A percentile compares a stretch with the other conserved stretches of the same genome.
Evolutionary conservation across 768 basidiomycete species (phyloP).

Genomic region (Butyriboletus loyo): DNA sequence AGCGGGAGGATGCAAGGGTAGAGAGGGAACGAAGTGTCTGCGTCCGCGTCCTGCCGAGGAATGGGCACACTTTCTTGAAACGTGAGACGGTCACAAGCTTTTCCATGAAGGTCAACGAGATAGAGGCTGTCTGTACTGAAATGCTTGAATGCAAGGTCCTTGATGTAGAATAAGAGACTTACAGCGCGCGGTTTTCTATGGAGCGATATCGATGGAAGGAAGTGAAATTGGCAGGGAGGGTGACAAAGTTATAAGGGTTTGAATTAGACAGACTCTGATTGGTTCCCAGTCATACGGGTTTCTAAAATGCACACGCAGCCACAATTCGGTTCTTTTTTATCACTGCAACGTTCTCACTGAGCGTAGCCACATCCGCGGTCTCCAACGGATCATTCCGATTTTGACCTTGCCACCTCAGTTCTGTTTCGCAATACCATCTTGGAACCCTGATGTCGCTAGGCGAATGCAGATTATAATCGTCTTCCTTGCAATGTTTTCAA

Average conservation of each 20-base stretch:
- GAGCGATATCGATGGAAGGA: no score
- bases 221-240: neutral
- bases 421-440: no score
- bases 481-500: no score
- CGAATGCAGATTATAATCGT: no score
- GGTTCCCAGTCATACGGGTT: conserved; percentile 19
- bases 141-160: neutral
- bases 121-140: neutral
- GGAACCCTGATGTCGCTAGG: no score
- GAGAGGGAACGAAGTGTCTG: conserved; percentile 78
- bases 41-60: conserved; percentile 77
- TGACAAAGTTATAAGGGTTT: conserved; percentile 11
- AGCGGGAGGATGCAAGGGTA: conserved; percentile 65
- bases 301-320: neutral
- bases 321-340: neutral
- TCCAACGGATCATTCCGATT: no score
- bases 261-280: conserved; percentile 25
- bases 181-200: neutral
- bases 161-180: neutral
- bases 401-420: no score
- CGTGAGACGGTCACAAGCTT: conserved; percentile 69
- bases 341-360: no score
- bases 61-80: conserved; percentile 85
- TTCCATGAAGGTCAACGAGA: conserved; percentile 50
- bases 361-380: no score